Evolutionary conservation across 208 protist species (phyloP), one percentile per base, ranked within the genome.

Genomic region (Herpetomonas tarakana): DNA sequence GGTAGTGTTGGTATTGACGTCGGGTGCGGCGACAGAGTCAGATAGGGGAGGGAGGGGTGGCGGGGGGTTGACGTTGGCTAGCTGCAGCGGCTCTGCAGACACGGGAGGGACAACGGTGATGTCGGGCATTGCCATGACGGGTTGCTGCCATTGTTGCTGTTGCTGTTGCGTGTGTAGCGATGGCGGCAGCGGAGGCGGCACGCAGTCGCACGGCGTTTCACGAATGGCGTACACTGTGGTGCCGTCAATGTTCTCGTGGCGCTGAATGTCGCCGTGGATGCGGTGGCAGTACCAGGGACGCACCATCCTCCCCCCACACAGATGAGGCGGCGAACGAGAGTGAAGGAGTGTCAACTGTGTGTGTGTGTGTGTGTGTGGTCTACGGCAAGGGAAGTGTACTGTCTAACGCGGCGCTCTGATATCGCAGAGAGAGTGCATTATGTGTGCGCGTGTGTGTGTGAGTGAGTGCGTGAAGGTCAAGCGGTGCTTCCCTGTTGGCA

Each of bases 241-340:
- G 52, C 80, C 80, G 49, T 83, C 76, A 16, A 79, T 49, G 47
- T 74, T 76, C 6, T 46, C 64, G 50, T 65, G 52, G 21, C 53
- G 51, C 16, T 62, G 24, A 14, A 78, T 19, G 26, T 63, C 58
- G 39, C 76, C 80, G 55, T 87, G 80, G 2, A 78, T 30, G 58
- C 70, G 57, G 50, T 66, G 73, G 46, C 73, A 78, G 66, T 81
- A 81, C 75, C 67, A 72, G 61, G 79, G 79, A 24, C 46, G 28
- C 18, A 25, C 11, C 66, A 66, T 72, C 1, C 2, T 35, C n/a
- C n/a, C n/a, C n/a, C n/a, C n/a, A n/a, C n/a, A n/a, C n/a, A n/a
- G n/a, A n/a, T n/a, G n/a, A n/a, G n/a, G n/a, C n/a, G n/a, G n/a
- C n/a, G n/a, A n/a, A n/a, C n/a, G n/a, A n/a, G n/a, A n/a, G n/a